These are phyloP conservation scores for Neopestalotiopsis rosae DNA, from an alignment of 2,329 filamentous ascomycete species.

Conservation along the genomic window DNA sequence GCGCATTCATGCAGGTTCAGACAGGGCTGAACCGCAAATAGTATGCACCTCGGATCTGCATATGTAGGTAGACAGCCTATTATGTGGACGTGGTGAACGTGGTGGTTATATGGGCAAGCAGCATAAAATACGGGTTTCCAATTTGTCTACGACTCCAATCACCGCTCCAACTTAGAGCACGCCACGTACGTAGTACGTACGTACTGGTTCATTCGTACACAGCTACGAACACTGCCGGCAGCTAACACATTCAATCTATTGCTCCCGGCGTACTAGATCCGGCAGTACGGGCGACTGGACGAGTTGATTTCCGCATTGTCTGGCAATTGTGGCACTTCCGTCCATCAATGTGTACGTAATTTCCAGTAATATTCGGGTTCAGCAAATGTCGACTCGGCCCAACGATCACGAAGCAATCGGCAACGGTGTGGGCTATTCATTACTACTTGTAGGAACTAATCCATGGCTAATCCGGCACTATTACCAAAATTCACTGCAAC, in stretches of 20 bases:
- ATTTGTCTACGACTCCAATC: background rate
- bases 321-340: background rate
- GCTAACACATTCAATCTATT: background rate
- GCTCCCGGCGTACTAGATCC: background rate
- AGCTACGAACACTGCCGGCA: background rate
- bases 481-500: conserved; percentile 6
- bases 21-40: conserved; percentile 2
- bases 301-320: background rate
- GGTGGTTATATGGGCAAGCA: background rate
- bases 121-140: background rate
- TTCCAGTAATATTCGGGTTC: background rate
- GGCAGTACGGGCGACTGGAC: background rate
- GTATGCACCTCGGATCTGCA: conserved; percentile 1
- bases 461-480: conserved; percentile 4
- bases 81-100: background rate
- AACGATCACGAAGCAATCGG: conserved; percentile 2
- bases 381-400: background rate
- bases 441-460: background rate
- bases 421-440: conserved; percentile 6
- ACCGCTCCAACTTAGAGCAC: background rate
- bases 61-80: background rate
- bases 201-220: no score
- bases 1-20: background rate
- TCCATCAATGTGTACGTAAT: conserved; percentile 1
- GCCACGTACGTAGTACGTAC: background rate